Conservation (phyloP, 805 yeast species). For the Schwanniomyces vanrijiae region DNA sequence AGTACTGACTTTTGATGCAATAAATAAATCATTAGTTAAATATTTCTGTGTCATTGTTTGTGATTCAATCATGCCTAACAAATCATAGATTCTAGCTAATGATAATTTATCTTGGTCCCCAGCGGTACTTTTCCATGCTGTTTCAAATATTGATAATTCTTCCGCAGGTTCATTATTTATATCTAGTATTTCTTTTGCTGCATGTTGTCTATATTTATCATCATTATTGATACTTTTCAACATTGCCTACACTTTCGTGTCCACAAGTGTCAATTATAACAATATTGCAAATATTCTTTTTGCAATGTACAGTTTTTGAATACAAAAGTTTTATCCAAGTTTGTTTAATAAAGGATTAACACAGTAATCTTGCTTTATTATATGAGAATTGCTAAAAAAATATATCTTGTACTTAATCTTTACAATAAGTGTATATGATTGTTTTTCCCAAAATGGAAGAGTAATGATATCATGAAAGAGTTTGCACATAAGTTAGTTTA, state of each 20-base stretch:
- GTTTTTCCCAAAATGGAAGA: neutral
- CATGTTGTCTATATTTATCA: neutral
- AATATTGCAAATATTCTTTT: neutral
- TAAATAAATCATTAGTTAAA: constrained; percentile 25
- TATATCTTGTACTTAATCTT: neutral
- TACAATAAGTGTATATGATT: neutral
- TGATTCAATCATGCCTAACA: constrained; percentile 21
- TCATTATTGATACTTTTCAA: neutral
- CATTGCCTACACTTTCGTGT: neutral
- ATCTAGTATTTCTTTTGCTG: neutral
- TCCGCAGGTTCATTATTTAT: neutral
- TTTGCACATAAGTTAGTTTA: too few relatives aligned
- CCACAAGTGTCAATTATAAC: neutral
- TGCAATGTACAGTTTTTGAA: neutral
- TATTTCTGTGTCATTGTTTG: constrained; percentile 19
- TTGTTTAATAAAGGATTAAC: too few relatives aligned
- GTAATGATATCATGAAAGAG: neutral
- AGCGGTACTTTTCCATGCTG: neutral
- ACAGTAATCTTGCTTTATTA: neutral
- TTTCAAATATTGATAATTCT: neutral
- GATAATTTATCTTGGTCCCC: neutral
- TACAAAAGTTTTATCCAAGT: too few relatives aligned
- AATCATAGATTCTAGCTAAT: constrained; percentile 21
- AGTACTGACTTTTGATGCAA: neutral
- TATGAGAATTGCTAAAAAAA: neutral